phyloP scores from a whole-genome alignment of 1,139 yeast genomes.

The Pichia norvegensis region DNA sequence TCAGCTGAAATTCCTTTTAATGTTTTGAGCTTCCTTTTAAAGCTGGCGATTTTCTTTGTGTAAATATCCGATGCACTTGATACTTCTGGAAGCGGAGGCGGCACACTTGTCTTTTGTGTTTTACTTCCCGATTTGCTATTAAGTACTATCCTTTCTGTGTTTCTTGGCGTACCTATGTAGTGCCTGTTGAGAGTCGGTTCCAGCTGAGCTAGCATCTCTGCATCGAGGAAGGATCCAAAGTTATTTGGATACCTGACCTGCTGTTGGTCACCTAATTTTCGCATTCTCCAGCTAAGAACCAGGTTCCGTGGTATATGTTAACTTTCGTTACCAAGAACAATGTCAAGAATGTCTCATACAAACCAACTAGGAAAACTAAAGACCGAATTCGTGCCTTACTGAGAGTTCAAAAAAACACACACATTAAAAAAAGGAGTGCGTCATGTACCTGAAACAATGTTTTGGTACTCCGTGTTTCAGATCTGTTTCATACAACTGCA shows the following conservation, averaged over 20 bases:
- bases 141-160: background rate
- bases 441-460: background rate
- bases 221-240: constrained; percentile 6
- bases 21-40: constrained; percentile 12
- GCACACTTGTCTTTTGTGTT: constrained; percentile 1
- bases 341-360: too few species aligned
- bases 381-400: too few species aligned
- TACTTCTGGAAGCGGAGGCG: constrained; percentile 12
- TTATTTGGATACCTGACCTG: background rate
- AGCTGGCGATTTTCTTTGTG: constrained; percentile 11
- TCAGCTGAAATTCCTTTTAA: constrained; percentile 2
- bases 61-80: constrained; percentile 8
- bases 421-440: too few species aligned
- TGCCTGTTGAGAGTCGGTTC: constrained; percentile 10
- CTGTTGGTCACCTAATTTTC: background rate
- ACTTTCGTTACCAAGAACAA: background rate
- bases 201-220: constrained; percentile 6
- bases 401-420: background rate
- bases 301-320: background rate
- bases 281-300: background rate
- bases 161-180: constrained; percentile 2
- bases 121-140: background rate
- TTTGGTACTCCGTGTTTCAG: background rate
- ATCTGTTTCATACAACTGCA: too few species aligned
- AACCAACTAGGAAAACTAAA: too few species aligned